Evolutionary conservation across 805 yeast genomes (phyloP).

Genomic region (Candida vaughaniae): DNA sequence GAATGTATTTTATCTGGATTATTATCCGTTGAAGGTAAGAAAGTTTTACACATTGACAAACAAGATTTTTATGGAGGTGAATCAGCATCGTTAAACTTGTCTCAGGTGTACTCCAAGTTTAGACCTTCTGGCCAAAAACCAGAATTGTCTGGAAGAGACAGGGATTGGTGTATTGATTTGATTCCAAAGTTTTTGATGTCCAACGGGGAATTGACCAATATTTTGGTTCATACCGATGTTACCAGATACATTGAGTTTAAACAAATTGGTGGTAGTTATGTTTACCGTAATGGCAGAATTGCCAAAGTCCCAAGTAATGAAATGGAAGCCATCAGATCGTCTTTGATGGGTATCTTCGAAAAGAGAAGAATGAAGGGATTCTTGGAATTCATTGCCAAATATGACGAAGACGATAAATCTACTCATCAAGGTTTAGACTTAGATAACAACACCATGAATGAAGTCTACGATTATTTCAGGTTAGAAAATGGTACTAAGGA

Average conservation of each 20-base stretch:
- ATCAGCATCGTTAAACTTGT: constrained; percentile 77
- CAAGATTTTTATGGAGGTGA: constrained; percentile 97
- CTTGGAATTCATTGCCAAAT: constrained; percentile 80
- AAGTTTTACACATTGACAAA: constrained; percentile 92
- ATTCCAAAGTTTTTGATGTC: constrained; percentile 98
- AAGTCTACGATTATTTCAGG: constrained; percentile 84
- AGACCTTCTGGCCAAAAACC: constrained; percentile 72
- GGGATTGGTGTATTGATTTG: constrained; percentile 97
- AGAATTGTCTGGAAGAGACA: constrained; percentile 79
- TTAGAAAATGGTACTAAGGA: constrained; percentile 91
- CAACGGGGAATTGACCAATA: constrained; percentile 94
- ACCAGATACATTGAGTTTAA: constrained; percentile 95
- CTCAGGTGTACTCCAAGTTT: constrained; percentile 74
- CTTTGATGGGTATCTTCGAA: constrained; percentile 94
- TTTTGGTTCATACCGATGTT: constrained; percentile 92
- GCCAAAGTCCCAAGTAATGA: constrained; percentile 95
- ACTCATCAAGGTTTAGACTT: constrained; percentile 87
- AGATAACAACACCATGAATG: constrained; percentile 88
- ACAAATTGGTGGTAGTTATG: constrained; percentile 94
- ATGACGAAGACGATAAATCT: constrained; percentile 70
- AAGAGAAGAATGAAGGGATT: constrained; percentile 93
- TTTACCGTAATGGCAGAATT: constrained; percentile 83
- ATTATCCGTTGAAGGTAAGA: constrained; percentile 96
- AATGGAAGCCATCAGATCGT: constrained; percentile 84
- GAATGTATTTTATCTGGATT: constrained; percentile 95